A percentile compares a stretch with the other conserved stretches of the same genome.
phyloP scores from a whole-genome alignment of 1,139 yeast genomes.

The Pichia sorboxylosa region DNA sequence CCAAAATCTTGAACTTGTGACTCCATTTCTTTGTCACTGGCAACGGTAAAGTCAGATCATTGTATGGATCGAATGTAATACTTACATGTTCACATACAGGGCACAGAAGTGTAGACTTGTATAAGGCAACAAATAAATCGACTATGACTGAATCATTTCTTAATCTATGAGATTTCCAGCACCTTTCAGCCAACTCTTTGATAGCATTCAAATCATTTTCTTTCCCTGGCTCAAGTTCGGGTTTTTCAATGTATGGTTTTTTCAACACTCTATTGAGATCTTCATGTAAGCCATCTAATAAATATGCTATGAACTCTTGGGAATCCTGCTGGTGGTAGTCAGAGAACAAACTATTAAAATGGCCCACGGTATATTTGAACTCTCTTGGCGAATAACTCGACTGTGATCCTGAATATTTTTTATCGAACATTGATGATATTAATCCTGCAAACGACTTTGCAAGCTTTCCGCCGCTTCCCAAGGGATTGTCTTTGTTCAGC shows the following conservation, averaged over 20 bases:
- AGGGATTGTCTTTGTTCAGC: conserved; percentile 64
- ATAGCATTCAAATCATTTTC: conserved; percentile 50
- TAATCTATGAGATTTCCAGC: conserved; percentile 72
- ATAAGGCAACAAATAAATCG: conserved; percentile 82
- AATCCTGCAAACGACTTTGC: conserved; percentile 66
- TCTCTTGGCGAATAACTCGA: conserved; percentile 51
- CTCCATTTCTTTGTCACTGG: conserved; percentile 73
- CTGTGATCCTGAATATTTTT: conserved; percentile 17
- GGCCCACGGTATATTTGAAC: conserved; percentile 71
- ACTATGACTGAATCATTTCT: conserved; percentile 80
- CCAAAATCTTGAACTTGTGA: conserved; percentile 52
- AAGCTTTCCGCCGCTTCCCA: conserved; percentile 74
- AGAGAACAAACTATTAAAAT: conserved; percentile 68
- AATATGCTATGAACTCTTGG: conserved; percentile 84
- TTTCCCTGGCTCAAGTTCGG: conserved; percentile 56
- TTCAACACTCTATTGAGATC: conserved; percentile 73
- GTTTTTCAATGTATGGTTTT: conserved; percentile 85
- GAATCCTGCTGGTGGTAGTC: conserved; percentile 93
- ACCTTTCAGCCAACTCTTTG: conserved; percentile 49
- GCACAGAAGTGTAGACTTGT: conserved; percentile 80
- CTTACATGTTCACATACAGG: conserved; percentile 77
- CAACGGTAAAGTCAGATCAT: conserved; percentile 79
- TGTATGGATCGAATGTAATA: conserved; percentile 88
- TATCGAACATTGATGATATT: conserved; percentile 46
- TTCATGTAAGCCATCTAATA: conserved; percentile 87